phyloP scores from a whole-genome alignment of 805 yeast genomes.

The Wickerhamiella dianesei region DNA sequence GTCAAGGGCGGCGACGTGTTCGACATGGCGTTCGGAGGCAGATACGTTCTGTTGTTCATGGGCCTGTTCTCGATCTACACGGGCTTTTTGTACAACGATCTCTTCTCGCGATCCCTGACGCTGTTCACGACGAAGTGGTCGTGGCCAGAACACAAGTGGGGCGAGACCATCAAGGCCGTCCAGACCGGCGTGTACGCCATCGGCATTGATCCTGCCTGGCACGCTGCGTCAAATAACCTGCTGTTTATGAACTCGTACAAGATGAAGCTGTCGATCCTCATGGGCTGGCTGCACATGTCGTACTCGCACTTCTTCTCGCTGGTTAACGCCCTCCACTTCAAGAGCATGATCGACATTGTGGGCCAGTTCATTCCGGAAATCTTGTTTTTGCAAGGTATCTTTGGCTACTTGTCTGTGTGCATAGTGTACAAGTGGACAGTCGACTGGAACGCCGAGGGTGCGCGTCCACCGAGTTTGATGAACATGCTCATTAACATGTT shows the following conservation, averaged over 20 bases:
- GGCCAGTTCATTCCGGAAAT: slow-evolving; percentile 94
- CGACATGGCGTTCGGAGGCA: slow-evolving; percentile 90
- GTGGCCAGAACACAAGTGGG: slow-evolving; percentile 65
- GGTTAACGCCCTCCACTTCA: slow-evolving; percentile 59
- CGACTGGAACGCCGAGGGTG: slow-evolving; percentile 69
- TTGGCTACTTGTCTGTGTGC: slow-evolving; percentile 77
- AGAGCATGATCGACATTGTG: slow-evolving; percentile 61
- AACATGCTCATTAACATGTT: slow-evolving; percentile 96
- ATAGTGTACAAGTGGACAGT: slow-evolving; percentile 90
- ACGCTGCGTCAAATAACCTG: slow-evolving; percentile 85
- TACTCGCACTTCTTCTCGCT: slow-evolving; percentile 77
- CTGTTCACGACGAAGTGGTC: slow-evolving; percentile 83
- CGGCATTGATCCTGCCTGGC: slow-evolving; percentile 95
- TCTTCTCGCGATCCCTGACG: slow-evolving; percentile 84
- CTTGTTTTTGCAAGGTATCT: slow-evolving; percentile 89
- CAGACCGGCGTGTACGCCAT: slow-evolving; percentile 51
- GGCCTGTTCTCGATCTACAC: slow-evolving; percentile 93
- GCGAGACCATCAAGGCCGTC: slow-evolving; percentile 55
- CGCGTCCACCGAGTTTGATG: slow-evolving; percentile 82
- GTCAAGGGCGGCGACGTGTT: slow-evolving; percentile 81
- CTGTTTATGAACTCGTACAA: slow-evolving; percentile 89
- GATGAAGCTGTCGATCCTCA: slow-evolving; percentile 87
- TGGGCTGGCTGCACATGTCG: slow-evolving; percentile 93
- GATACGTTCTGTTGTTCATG: slow-evolving; percentile 84
- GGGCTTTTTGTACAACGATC: slow-evolving; percentile 85